Percentiles rank a stretch among this genome's conserved stretches.
phyloP scores from a whole-genome alignment of 2,329 filamentous ascomycete genomes.

The Capronia americana region DNA sequence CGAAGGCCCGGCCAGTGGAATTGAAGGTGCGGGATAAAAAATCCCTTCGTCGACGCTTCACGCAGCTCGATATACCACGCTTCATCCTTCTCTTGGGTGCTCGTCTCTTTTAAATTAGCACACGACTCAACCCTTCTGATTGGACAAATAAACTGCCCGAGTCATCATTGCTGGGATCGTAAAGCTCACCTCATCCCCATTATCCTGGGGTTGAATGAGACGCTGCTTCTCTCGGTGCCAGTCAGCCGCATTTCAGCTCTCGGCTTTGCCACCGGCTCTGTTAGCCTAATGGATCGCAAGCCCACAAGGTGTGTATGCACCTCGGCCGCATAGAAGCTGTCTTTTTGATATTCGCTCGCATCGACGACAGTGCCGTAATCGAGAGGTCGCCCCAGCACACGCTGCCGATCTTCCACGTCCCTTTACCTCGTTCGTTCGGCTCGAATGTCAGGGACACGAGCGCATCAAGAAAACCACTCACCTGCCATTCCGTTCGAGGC shows the following conservation, averaged over 20 bases:
- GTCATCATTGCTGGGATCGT: neutral
- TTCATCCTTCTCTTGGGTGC: neutral
- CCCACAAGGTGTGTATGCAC: neutral
- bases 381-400: neutral
- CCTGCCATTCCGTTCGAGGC: neutral
- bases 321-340: neutral
- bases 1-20: neutral
- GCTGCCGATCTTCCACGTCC: neutral
- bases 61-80: neutral
- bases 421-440: neutral
- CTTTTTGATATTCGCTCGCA: neutral
- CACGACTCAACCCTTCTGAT: neutral
- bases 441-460: neutral
- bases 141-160: neutral
- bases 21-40: neutral
- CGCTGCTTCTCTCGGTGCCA: neutral
- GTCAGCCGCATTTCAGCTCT: neutral
- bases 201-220: neutral
- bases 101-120: neutral
- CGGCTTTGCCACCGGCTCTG: conserved; percentile 2
- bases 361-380: neutral
- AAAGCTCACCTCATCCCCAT: conserved; percentile 7
- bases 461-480: neutral
- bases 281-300: neutral
- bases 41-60: neutral